Conservation (phyloP, 768 basidiomycete species). For the Lyophyllum semitale region DNA sequence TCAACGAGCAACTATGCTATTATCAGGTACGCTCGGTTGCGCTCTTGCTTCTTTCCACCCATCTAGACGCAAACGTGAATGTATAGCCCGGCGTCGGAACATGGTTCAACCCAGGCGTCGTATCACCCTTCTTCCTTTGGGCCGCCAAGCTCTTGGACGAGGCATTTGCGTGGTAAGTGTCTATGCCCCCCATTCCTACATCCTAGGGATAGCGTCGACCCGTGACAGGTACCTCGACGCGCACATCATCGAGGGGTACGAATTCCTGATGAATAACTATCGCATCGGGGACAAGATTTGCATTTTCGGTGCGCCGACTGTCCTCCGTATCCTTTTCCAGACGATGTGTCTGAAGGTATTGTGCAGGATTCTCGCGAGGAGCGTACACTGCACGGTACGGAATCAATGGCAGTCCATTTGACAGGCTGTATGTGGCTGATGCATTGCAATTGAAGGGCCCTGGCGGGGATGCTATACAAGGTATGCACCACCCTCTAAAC, state of each 20-base stretch:
- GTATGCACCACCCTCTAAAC: slow-evolving; percentile 27
- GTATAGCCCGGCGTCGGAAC: slow-evolving; percentile 49
- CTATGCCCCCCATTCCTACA: not conserved
- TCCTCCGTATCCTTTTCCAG: not conserved
- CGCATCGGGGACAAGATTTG: slow-evolving; percentile 72
- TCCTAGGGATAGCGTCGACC: not conserved
- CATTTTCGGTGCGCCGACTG: slow-evolving; percentile 56
- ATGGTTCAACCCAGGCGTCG: slow-evolving; percentile 62
- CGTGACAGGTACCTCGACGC: slow-evolving; percentile 61
- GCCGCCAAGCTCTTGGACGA: slow-evolving; percentile 63
- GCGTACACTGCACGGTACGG: slow-evolving; percentile 43
- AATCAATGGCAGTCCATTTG: not conserved
- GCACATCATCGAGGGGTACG: slow-evolving; percentile 77
- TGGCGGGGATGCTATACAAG: slow-evolving; percentile 77
- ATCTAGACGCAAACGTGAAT: not conserved
- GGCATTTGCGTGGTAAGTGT: slow-evolving; percentile 69
- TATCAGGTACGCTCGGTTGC: slow-evolving; percentile 55
- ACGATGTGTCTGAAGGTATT: not conserved
- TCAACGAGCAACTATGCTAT: slow-evolving; percentile 25
- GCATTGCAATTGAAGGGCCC: slow-evolving; percentile 46
- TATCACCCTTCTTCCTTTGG: slow-evolving; percentile 61
- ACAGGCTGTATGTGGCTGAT: not conserved
- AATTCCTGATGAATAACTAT: slow-evolving; percentile 80
- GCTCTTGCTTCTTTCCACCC: slow-evolving; percentile 28
- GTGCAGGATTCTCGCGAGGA: slow-evolving; percentile 73